Evolutionary conservation across 257 asterid species (phyloP).

Genomic region (Nicotiana tabacum): DNA sequence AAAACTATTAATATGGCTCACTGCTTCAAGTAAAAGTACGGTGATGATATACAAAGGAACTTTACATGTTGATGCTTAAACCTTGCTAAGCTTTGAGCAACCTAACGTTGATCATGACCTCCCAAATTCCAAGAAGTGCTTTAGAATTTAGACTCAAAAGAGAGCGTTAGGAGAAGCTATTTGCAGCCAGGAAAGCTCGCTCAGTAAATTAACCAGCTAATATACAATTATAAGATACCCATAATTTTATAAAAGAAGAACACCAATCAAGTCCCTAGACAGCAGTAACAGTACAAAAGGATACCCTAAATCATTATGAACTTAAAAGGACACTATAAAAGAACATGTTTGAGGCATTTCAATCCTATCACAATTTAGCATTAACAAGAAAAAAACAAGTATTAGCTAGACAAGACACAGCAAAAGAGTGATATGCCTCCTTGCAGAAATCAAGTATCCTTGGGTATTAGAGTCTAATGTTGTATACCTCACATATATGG

Average conservation of each 20-base stretch:
- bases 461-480: background rate
- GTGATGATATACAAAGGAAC: no score
- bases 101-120: no score
- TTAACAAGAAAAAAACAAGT: background rate
- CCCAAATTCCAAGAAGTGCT: background rate
- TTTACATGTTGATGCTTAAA: no score
- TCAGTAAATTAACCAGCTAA: background rate
- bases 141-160: background rate
- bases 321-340: background rate
- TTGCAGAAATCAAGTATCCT: background rate
- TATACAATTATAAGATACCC: background rate
- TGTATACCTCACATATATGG: background rate
- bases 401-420: background rate
- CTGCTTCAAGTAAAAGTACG: no score
- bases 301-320: constrained; percentile 6
- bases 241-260: background rate
- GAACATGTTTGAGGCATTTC: background rate
- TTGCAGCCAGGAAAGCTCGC: background rate
- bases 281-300: background rate
- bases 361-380: background rate
- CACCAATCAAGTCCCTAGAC: background rate
- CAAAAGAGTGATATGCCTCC: background rate
- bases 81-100: no score
- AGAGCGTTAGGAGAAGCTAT: background rate
- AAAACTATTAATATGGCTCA: no score